A percentile compares a stretch with the other conserved stretches of the same genome.
Conservation (phyloP, 192 early-diverging fungal species). For the Funneliformis geosporum region DNA sequence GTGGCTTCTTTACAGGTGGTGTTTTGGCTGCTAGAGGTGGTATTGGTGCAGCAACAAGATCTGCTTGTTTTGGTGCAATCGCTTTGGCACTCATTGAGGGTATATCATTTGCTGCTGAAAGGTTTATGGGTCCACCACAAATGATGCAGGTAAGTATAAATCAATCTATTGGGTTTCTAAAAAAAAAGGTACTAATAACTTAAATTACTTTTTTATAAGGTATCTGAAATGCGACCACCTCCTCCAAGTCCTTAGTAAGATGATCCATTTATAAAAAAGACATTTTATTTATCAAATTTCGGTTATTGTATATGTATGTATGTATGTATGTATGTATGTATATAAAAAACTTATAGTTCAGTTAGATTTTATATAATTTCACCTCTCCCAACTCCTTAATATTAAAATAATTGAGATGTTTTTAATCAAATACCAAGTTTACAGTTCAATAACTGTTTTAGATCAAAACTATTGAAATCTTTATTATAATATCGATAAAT, state of each 20-base stretch:
- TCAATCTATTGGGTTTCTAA: not conserved
- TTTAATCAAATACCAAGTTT: too few species aligned
- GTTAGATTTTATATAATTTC: too few species aligned
- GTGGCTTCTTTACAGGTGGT: slow-evolving; percentile 94
- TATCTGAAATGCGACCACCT: not conserved
- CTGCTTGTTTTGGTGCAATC: slow-evolving; percentile 90
- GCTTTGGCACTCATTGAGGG: slow-evolving; percentile 97
- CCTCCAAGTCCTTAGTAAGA: not conserved
- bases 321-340: too few species aligned
- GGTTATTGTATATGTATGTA: too few species aligned
- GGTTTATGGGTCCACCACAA: slow-evolving; percentile 37
- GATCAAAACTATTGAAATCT: too few species aligned
- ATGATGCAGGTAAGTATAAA: slow-evolving; percentile 39
- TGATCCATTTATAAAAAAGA: not conserved
- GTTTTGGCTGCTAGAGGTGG: slow-evolving; percentile 87
- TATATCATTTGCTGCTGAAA: slow-evolving; percentile 50
- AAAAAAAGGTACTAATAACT: not conserved
- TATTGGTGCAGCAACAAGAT: slow-evolving; percentile 72
- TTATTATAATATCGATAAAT: too few species aligned
- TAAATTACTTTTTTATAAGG: not conserved
- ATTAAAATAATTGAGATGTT: too few species aligned
- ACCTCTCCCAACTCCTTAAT: too few species aligned
- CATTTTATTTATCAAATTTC: not conserved
- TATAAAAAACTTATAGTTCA: too few species aligned
- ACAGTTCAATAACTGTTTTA: too few species aligned